Conservation (phyloP, 805 yeast species). For the Metschnikowia dekortorum region DNA sequence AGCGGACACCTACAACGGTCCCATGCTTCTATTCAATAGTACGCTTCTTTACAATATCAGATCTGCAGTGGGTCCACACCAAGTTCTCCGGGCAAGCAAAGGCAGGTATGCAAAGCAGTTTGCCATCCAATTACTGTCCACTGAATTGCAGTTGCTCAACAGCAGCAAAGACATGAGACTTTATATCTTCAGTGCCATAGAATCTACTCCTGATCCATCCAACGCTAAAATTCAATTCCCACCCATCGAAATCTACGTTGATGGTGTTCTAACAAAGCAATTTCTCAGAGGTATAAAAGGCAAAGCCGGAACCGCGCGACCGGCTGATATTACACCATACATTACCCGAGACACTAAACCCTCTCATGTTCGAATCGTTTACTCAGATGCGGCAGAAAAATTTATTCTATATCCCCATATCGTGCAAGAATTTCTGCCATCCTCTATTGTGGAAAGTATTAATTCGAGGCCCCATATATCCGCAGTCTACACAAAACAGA, state of each 20-base stretch:
- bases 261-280: constrained; percentile 44
- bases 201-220: constrained; percentile 21
- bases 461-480: constrained; percentile 47
- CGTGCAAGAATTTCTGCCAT: constrained; percentile 38
- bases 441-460: constrained; percentile 18
- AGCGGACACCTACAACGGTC: constrained; percentile 21
- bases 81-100: constrained; percentile 40
- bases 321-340: constrained; percentile 67
- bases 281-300: constrained; percentile 65
- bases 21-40: constrained; percentile 46
- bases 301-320: constrained; percentile 71
- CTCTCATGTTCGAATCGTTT: constrained; percentile 45
- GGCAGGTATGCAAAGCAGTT: constrained; percentile 37
- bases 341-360: constrained; percentile 23
- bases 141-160: constrained; percentile 38
- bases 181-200: constrained; percentile 52
- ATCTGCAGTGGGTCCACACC: constrained; percentile 45
- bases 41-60: constrained; percentile 53
- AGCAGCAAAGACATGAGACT: constrained; percentile 27
- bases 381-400: constrained; percentile 52
- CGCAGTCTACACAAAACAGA: constrained; percentile 44
- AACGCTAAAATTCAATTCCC: constrained; percentile 58
- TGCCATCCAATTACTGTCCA: constrained; percentile 39
- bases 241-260: constrained; percentile 64
- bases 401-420: constrained; percentile 54